phyloP scores from a whole-genome alignment of 1,139 yeast genomes.

The Candida neerlandica region DNA sequence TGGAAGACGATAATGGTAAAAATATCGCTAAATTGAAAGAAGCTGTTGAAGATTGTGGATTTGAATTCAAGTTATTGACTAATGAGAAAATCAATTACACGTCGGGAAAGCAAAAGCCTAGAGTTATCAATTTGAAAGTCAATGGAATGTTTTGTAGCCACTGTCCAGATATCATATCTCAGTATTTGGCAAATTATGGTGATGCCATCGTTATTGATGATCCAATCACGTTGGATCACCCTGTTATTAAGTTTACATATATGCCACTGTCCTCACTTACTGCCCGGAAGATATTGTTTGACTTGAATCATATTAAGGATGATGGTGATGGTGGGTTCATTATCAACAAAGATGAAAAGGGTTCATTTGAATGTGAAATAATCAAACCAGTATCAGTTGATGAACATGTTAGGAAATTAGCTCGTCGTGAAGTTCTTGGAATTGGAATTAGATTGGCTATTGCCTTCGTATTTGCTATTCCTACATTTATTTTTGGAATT shows the following conservation, averaged over 20 bases:
- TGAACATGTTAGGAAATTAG: slow-evolving; percentile 58
- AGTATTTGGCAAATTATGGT: slow-evolving; percentile 54
- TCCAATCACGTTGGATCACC: slow-evolving; percentile 55
- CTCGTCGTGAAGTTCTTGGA: slow-evolving; percentile 50
- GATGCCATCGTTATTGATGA: slow-evolving; percentile 59
- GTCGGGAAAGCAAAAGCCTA: slow-evolving; percentile 45
- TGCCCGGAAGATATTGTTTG: slow-evolving; percentile 53
- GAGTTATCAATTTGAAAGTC: slow-evolving; percentile 60
- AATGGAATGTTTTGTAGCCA: slow-evolving; percentile 72
- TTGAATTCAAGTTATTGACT: slow-evolving; percentile 52
- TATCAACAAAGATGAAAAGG: slow-evolving; percentile 26
- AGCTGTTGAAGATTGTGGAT: slow-evolving; percentile 70
- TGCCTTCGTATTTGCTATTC: slow-evolving; percentile 59
- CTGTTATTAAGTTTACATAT: slow-evolving; percentile 64
- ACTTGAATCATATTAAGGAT: slow-evolving; percentile 44
- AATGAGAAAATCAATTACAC: slow-evolving; percentile 47
- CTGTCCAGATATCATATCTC: slow-evolving; percentile 62
- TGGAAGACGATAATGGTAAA: slow-evolving; percentile 36
- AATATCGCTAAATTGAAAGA: slow-evolving; percentile 44
- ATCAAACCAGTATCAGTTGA: slow-evolving; percentile 62
- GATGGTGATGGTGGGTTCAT: slow-evolving; percentile 22
- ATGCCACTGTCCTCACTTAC: slow-evolving; percentile 52
- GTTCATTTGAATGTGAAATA: slow-evolving; percentile 52
- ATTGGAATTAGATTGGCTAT: slow-evolving; percentile 51
- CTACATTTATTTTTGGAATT: slow-evolving; percentile 70